Base-by-base conservation (phyloP, 2,329 filamentous ascomycete species). In the Drechslera avenae region DNA sequence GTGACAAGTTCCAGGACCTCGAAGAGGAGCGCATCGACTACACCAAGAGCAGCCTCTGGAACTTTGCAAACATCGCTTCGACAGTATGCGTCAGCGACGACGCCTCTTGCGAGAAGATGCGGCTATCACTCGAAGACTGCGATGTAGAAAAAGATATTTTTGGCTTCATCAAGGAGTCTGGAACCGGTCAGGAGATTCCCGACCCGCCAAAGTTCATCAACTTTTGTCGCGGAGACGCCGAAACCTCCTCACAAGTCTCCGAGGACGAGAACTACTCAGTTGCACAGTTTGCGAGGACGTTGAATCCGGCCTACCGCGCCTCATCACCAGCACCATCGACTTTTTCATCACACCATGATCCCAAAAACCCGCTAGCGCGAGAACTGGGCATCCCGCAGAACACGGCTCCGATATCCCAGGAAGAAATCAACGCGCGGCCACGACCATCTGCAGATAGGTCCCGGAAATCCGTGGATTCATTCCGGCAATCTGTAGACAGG, bases 141-240 rank as follows among this genome's bases (percentile, higher is more conserved):
- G 94, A 99, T 65, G 94, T 99, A 2, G 92, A 97, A 73, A 96
- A 93, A 73, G 95, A 99, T 71, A 97, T 99, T 56, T 78, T 85
- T 17, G 79, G 76, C 56, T 99, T 99, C 77, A 99, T 99, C 76
- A 88, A 83, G 56, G 91, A 96, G 39, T 84, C 78, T 58, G 93
- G 93, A 17, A 99, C 94, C 2, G 92, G 94, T 4, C 93, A 97
- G 73, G 95, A 99, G 73, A 99, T 99, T 39, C 95, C 94, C 1
- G 94, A 97, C 72, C 86, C 94, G 18, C 94, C 94, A 35, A 97
- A 91, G 73, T 99, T 97, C 73, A 97, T 99, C 84, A 97, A 99
- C 78, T 99, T 97, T 74, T 95, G 91, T 72, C 88, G 94, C 9
- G 94, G 93, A 13, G 92, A 96, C 71, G 81, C 82, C 46, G 94